Evolutionary conservation across 1,284 basidiomycete species (phyloP).

Genomic region (Leucoagaricus sp.): DNA sequence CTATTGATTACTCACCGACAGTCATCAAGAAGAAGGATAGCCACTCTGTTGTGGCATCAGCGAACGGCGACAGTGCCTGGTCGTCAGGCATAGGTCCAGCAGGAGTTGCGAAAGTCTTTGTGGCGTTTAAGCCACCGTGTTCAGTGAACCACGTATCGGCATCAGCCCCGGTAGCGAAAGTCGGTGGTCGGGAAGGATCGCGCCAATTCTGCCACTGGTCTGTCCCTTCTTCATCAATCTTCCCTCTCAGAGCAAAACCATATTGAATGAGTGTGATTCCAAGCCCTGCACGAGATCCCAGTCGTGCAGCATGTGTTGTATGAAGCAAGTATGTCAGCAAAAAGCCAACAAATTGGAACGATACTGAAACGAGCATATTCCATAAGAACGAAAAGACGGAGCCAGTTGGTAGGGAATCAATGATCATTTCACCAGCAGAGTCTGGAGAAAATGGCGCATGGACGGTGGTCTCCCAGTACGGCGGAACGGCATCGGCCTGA

Average conservation of each 20-base stretch:
- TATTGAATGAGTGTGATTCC: constrained; percentile 96
- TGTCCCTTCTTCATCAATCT: constrained; percentile 29
- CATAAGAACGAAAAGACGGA: constrained; percentile 87
- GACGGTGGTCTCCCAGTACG: constrained; percentile 98
- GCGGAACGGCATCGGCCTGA: constrained; percentile 92
- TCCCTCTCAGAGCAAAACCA: constrained; percentile 79
- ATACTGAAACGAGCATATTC: constrained; percentile 92
- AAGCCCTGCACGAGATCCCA: constrained; percentile 92
- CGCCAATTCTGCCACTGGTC: constrained; percentile 28
- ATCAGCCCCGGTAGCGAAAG: constrained; percentile 44
- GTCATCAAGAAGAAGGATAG: constrained; percentile 94
- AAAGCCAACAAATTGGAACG: constrained; percentile 98
- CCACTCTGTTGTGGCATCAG: constrained; percentile 79
- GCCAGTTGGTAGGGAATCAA: constrained; percentile 78
- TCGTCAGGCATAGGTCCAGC: constrained; percentile 38
- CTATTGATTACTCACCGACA: constrained; percentile 52
- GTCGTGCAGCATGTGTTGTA: constrained; percentile 93
- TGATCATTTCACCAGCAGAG: constrained; percentile 67
- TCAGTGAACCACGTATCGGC: constrained; percentile 47
- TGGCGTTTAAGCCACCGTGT: constrained; percentile 24
- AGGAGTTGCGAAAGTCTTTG: constrained; percentile 22
- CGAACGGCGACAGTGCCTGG: constrained; percentile 40
- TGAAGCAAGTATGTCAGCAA: constrained; percentile 92
- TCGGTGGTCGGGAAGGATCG: constrained; percentile 35
- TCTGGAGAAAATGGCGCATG: constrained; percentile 73